phyloP scores from a whole-genome alignment of 192 early-diverging fungal species.

The Coemansia furcata region DNA sequence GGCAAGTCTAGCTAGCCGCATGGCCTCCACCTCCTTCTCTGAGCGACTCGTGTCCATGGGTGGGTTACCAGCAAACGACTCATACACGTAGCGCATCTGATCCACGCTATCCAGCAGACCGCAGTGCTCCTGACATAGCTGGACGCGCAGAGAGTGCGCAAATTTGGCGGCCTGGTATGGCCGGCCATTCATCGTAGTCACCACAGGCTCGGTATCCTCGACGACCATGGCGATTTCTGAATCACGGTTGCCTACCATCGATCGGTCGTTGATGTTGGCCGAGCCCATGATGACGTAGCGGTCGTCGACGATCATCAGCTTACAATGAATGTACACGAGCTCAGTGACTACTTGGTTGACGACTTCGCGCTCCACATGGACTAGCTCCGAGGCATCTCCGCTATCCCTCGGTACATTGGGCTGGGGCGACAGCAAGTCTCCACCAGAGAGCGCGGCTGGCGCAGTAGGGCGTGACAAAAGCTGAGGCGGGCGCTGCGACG shows the following conservation, averaged over 20 bases:
- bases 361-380: conserved; percentile 28
- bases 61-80: conserved; percentile 42
- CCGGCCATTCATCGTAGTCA: conserved; percentile 71
- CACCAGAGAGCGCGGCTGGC: conserved; percentile 10
- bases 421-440: not conserved
- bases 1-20: conserved; percentile 6
- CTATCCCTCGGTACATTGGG: not conserved
- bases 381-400: conserved; percentile 6
- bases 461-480: conserved; percentile 20
- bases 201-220: conserved; percentile 67
- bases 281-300: conserved; percentile 78
- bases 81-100: conserved; percentile 46
- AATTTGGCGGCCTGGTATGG: conserved; percentile 73
- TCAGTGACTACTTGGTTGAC: conserved; percentile 66
- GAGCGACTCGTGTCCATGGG: conserved; percentile 28
- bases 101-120: conserved; percentile 61
- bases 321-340: conserved; percentile 83
- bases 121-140: conserved; percentile 81
- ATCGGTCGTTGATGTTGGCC: conserved; percentile 92
- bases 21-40: conserved; percentile 9
- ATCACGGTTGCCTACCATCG: conserved; percentile 81
- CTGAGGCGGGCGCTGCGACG: not conserved
- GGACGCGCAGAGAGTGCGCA: conserved; percentile 69
- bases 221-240: conserved; percentile 86
- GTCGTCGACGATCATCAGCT: conserved; percentile 88